phyloP scores from a whole-genome alignment of 2,329 filamentous ascomycete genomes.

The Fusarium agapanthi region DNA sequence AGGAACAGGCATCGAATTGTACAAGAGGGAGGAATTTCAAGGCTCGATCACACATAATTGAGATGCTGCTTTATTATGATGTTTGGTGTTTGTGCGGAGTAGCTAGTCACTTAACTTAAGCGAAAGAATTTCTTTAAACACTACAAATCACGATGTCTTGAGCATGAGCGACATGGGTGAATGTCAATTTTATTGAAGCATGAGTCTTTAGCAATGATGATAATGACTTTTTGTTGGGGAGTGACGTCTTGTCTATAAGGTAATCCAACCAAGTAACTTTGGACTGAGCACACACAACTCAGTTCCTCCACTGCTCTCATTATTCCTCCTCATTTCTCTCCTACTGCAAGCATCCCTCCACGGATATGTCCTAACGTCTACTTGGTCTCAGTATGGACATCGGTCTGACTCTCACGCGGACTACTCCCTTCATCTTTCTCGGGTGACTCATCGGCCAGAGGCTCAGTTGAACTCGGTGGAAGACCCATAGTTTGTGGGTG shows the following conservation, averaged over 20 bases:
- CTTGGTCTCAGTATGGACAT: background rate
- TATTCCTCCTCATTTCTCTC: background rate
- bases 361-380: background rate
- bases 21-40: background rate
- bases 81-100: conserved; percentile 13
- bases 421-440: background rate
- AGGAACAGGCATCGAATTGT: conserved; percentile 5
- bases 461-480: background rate
- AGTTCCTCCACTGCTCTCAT: too few relatives aligned
- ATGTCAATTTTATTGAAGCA: background rate
- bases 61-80: conserved; percentile 18
- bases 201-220: background rate
- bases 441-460: background rate
- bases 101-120: conserved; percentile 25
- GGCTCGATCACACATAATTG: conserved; percentile 3
- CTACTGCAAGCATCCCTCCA: background rate
- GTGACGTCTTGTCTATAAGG: background rate
- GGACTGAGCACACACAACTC: background rate
- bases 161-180: background rate
- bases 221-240: background rate
- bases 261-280: background rate
- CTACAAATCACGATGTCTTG: background rate
- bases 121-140: conserved; percentile 28
- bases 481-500: background rate
- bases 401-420: background rate